Conservation (phyloP, 164 flowering plant species). For the Chimonanthus salicifolius region DNA sequence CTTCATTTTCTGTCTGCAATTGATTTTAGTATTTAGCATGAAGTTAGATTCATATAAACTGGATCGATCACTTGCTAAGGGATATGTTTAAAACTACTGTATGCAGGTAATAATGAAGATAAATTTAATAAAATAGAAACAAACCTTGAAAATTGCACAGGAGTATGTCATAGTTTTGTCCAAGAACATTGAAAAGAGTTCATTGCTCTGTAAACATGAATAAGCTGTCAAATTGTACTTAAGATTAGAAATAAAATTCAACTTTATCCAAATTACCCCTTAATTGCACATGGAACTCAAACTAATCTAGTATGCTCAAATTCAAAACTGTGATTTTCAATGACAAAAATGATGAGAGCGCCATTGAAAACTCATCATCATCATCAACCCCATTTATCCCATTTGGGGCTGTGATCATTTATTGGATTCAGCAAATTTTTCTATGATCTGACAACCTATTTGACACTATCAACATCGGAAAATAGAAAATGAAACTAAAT, state of each 20-base stretch:
- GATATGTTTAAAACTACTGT: neutral
- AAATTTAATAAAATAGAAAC: neutral
- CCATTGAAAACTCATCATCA: neutral
- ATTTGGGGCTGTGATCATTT: no score
- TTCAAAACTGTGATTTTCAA: neutral
- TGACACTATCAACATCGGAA: no score
- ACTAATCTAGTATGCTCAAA: neutral
- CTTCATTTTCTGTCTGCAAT: slow-evolving; percentile 57
- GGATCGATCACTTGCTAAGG: neutral
- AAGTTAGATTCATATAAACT: neutral
- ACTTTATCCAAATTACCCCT: neutral
- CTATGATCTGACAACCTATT: no score
- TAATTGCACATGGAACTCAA: neutral
- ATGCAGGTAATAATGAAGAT: neutral
- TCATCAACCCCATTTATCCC: neutral
- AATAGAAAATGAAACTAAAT: no score
- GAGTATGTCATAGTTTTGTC: slow-evolving; percentile 97
- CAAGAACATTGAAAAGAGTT: slow-evolving; percentile 78
- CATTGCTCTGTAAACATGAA: slow-evolving; percentile 60
- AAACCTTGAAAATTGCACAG: slow-evolving; percentile 80
- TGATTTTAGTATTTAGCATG: neutral
- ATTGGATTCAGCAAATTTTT: no score
- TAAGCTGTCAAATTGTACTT: slow-evolving; percentile 2
- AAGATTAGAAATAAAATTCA: neutral
- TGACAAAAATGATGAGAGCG: no score